Evolutionary conservation across 2,329 filamentous ascomycete species (phyloP).

Genomic region (Phaeomoniella chlamydospora): DNA sequence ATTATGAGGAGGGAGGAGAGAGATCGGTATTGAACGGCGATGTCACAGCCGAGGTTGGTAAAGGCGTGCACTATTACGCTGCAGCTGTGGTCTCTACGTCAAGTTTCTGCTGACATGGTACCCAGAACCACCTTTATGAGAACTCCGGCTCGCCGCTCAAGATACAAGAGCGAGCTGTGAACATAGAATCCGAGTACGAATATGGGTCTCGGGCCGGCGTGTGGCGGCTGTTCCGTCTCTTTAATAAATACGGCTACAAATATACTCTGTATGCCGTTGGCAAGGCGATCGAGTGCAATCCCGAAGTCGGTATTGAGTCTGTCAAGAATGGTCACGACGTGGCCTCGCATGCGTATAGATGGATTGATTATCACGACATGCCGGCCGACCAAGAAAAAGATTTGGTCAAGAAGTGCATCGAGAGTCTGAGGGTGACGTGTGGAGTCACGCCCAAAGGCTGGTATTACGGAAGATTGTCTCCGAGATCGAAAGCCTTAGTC

Average conservation of each 20-base stretch:
- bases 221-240: constrained; percentile 35
- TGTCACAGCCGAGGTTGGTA: constrained; percentile 18
- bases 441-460: constrained; percentile 34
- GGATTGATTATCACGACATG: constrained; percentile 36
- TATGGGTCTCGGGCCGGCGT: constrained; percentile 35
- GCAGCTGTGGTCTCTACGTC: no score
- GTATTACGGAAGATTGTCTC: constrained; percentile 33
- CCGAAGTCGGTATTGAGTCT: constrained; percentile 30
- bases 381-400: constrained; percentile 31
- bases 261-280: constrained; percentile 37
- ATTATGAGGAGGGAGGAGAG: constrained; percentile 30
- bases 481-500: constrained; percentile 30
- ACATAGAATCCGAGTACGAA: constrained; percentile 36
- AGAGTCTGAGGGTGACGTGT: constrained; percentile 24
- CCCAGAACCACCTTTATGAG: background rate
- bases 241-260: constrained; percentile 33
- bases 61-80: no score
- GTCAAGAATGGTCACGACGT: constrained; percentile 37
- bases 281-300: constrained; percentile 32
- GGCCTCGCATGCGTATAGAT: constrained; percentile 34
- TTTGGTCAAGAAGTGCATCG: constrained; percentile 29
- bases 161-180: constrained; percentile 19
- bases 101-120: no score
- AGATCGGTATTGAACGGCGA: constrained; percentile 24
- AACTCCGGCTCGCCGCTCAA: constrained; percentile 1